These are phyloP conservation scores for Helicosporidium sp. DNA, from an alignment of 139 green algal genomes.

Conservation along the genomic window DNA sequence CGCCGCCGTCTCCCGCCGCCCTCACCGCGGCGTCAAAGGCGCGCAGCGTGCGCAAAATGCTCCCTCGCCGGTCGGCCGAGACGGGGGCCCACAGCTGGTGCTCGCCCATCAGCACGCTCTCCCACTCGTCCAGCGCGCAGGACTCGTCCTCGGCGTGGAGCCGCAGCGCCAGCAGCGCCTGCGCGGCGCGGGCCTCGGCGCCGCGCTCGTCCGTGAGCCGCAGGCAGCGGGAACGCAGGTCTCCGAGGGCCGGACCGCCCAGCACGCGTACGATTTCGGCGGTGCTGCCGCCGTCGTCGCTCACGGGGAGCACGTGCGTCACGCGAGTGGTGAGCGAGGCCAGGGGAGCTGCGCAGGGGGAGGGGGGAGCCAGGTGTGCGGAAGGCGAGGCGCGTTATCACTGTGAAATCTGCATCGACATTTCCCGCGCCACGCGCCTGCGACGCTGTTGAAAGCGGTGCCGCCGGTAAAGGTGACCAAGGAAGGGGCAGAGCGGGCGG, in stretches of 20 bases:
- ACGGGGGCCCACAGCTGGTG: constrained; percentile 80
- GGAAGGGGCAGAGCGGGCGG: not conserved
- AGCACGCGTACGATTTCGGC: constrained; percentile 95
- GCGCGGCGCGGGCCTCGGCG: constrained; percentile 40
- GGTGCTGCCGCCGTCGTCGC: constrained; percentile 86
- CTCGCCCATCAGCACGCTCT: constrained; percentile 76
- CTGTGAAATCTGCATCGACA: no score
- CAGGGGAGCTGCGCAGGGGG: constrained; percentile 51
- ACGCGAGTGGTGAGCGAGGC: constrained; percentile 55
- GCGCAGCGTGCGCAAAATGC: no score
- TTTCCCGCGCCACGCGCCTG: constrained; percentile 26
- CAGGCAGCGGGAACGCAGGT: constrained; percentile 88
- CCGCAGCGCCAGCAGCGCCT: constrained; percentile 40
- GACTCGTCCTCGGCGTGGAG: not conserved
- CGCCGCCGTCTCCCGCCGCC: no score
- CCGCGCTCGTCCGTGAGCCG: constrained; percentile 72
- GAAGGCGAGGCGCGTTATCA: no score
- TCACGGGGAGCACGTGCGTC: constrained; percentile 86
- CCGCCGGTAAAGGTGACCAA: constrained; percentile 83
- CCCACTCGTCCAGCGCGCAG: constrained; percentile 42
- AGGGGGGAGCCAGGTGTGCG: no score
- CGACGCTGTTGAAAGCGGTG: constrained; percentile 94
- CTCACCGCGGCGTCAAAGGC: no score
- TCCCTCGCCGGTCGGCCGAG: no score
- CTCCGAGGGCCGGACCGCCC: constrained; percentile 84